Evolutionary conservation across 306 rosid genomes (phyloP).

Genomic region (Quercus ilex): DNA sequence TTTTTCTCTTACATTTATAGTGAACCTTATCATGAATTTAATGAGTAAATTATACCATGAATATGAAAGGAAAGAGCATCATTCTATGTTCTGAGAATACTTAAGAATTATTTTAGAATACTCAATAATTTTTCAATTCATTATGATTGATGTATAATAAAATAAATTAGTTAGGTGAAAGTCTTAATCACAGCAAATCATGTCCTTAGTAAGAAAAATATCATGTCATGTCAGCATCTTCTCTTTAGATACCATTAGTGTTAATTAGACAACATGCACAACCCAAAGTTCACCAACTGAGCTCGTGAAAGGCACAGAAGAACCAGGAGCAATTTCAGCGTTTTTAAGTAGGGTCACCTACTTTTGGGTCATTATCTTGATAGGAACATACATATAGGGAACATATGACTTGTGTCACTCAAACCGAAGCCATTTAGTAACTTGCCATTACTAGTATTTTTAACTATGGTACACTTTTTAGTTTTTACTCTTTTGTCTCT

Average conservation of each 20-base stretch:
- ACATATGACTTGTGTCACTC: not conserved
- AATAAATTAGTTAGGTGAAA: too few relatives aligned
- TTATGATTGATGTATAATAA: too few relatives aligned
- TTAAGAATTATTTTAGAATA: fast-evolving
- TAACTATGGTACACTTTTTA: not conserved
- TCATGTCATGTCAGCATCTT: too few relatives aligned
- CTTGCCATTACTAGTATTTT: not conserved
- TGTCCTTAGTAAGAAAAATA: too few relatives aligned
- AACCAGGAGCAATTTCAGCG: not conserved
- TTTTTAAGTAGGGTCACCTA: not conserved
- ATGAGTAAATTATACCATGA: fast-evolving
- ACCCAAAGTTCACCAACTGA: not conserved
- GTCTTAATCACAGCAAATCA: too few relatives aligned
- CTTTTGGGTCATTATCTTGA: not conserved
- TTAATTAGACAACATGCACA: not conserved
- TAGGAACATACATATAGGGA: not conserved
- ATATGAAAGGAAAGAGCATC: fast-evolving
- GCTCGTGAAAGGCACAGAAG: not conserved
- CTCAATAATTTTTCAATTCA: too few relatives aligned
- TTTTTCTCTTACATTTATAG: fast-evolving
- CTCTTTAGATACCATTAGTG: too few relatives aligned
- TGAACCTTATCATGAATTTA: fast-evolving
- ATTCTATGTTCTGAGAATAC: fast-evolving
- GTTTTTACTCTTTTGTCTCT: not conserved
- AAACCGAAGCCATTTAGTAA: not conserved